Evolutionary conservation across 371 early-diverging fungal species (phyloP), one percentile per base, ranked within the genome.

Genomic region (Zychaea mexicana): DNA sequence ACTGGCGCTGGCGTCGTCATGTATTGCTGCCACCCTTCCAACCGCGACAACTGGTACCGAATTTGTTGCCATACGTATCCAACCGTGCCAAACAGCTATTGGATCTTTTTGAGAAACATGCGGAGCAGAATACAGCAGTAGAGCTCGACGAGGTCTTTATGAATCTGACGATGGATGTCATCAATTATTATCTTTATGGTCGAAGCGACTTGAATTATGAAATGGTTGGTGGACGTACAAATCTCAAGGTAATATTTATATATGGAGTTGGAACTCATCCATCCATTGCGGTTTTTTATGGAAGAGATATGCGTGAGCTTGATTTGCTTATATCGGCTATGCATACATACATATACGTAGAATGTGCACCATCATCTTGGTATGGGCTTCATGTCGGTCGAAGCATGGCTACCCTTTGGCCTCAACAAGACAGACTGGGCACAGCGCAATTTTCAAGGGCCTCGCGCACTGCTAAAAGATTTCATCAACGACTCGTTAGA

Each of bases 1-100:
- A 79, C 10, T 83, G 83, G 83, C 72, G 70, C 38, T 83, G 83
- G 83, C 74, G 80, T 62, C 78, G 83, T 22, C 74, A 78, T 60
- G 64, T 78, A 21, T 63, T 83, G 13, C 55, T 76, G 31, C 83
- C 80, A 24, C 73, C 78, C 6, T 83, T 83, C 59, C 80, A 78
- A 39, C 75, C 77, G 13, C 76, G 75, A 24, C 75, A 76, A 60
- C 64, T 83, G 13, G 76, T 76, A 2, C 78, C 80, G 13, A 76
- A 74, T 10, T 33, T 79, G 31, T 38, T 79, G 15, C 83, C 83
- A 8, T 79, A 74, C 62, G 73, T 78, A 1, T 69, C 69, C 6
- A 62, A 27, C n/a, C 70, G 77, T 21, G 67, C 71, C 10, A 39
- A 26, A 0, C 9, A 63, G 24, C 12, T 76, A 3, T 27, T 73